A percentile compares a stretch with the other conserved stretches of the same genome.
phyloP scores from a whole-genome alignment of 2,329 filamentous ascomycete species.

The Geosmithia flava region DNA sequence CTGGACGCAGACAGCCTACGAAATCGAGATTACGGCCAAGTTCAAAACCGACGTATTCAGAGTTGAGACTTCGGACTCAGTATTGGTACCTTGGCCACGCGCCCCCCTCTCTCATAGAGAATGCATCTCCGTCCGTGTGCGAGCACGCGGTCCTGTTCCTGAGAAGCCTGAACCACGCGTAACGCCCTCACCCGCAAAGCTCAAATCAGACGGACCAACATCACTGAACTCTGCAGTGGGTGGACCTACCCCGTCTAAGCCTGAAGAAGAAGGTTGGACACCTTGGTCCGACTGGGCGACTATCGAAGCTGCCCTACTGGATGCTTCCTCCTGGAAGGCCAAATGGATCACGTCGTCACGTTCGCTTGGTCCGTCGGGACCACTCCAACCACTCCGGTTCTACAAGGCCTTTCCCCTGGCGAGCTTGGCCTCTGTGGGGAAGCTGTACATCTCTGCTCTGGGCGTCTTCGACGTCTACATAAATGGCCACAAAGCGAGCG shows the following conservation, averaged over 20 bases:
- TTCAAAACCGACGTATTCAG: neutral
- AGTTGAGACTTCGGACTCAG: conserved; percentile 2
- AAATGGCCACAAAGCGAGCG: conserved; percentile 25
- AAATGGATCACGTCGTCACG: neutral
- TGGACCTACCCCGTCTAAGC: too few relatives aligned
- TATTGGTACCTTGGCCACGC: conserved; percentile 6
- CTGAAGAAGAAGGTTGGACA: too few relatives aligned
- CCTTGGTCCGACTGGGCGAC: neutral
- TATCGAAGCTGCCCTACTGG: neutral
- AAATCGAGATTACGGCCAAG: conserved; percentile 6
- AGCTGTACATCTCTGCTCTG: neutral
- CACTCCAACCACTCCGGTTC: conserved; percentile 1
- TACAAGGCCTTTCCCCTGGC: neutral
- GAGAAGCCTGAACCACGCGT: neutral
- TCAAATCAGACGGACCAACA: too few relatives aligned
- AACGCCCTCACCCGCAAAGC: too few relatives aligned
- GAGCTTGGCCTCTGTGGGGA: too few relatives aligned
- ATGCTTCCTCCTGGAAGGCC: neutral
- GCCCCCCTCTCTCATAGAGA: conserved; percentile 9
- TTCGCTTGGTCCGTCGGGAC: neutral
- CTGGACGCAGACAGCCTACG: conserved; percentile 8
- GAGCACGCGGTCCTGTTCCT: conserved; percentile 13
- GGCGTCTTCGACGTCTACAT: neutral
- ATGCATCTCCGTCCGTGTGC: conserved; percentile 13
- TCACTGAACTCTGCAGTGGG: too few relatives aligned